Evolutionary conservation across 139 green algal species (phyloP).

Genomic region (Coccomyxa sp.): DNA sequence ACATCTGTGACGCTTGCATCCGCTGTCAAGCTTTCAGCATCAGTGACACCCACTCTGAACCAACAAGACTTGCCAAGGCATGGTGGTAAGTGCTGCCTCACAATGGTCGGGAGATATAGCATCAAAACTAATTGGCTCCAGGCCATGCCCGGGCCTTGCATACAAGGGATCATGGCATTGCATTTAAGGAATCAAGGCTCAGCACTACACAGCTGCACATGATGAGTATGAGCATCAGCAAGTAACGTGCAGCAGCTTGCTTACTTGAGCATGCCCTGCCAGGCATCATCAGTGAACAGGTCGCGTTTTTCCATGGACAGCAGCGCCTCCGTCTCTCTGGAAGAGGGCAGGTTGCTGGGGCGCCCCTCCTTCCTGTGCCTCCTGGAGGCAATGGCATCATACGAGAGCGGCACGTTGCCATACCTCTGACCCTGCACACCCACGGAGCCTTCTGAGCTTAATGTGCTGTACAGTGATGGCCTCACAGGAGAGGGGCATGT

Average conservation of each 20-base stretch:
- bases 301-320: slow-evolving; percentile 19
- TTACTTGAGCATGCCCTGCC: slow-evolving; percentile 21
- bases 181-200: neutral
- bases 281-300: slow-evolving; percentile 22
- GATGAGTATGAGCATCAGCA: neutral
- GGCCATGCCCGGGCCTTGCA: neutral
- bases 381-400: neutral
- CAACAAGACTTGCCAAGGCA: neutral
- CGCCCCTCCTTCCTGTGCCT: neutral
- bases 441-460: neutral
- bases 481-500: neutral
- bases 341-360: slow-evolving; percentile 11
- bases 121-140: too few species aligned
- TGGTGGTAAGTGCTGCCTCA: neutral
- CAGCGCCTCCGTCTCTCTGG: slow-evolving; percentile 15
- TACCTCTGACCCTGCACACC: neutral
- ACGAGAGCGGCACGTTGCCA: neutral
- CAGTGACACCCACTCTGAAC: too few species aligned
- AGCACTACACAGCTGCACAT: neutral
- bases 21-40: too few species aligned
- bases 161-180: neutral
- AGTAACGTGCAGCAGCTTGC: neutral
- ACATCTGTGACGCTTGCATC: too few species aligned
- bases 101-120: neutral
- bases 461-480: neutral